Evolutionary conservation across 1,284 basidiomycete species (phyloP), one percentile per base, ranked within the genome.

Genomic region (Apiotrichum montevideense): DNA sequence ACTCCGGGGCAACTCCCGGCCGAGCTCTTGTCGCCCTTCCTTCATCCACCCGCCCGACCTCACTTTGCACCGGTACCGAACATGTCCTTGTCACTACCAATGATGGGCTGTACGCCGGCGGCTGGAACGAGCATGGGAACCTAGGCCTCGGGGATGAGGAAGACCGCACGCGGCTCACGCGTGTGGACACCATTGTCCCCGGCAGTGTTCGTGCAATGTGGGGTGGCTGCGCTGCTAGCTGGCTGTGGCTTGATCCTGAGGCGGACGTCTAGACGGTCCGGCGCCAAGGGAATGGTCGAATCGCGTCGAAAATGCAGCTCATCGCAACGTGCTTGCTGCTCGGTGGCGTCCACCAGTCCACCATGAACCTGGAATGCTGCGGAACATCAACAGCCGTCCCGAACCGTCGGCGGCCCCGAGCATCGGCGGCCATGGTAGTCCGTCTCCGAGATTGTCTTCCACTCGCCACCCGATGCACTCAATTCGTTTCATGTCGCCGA

Each of bases 41-140:
- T 5, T 0, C 37, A 10, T 14, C 43, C 11, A 29, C 6, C 3
- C 11, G 32, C 6, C 35, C 42, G 8, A 15, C 39, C 51, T 9
- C 67, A n/a, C 59, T 85, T 29, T 78, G 76, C 0, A 87, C 87
- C 56, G 91, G 91, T 6, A 88, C 87, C 64, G 91, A 95, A 70
- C 91, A 95, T 72, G 80, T 89, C 3, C 74, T 94, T 3, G 75
- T 79, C 6, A 32, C 59, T 35, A 48, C 39, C 7, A 4, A 9
- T n/a, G n/a, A 15, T n/a, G 29, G 29, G 29, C 81, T 92, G 1
- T 87, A 83, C 82, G 86, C 83, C 0, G 94, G 91, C 86, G 92
- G 92, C 0, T 95, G 92, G 92, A 96, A 95, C 72, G 92, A 96
- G 73, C 92, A 95, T 70, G 92, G 92, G 10, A 96, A 94, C 73